phyloP scores from a whole-genome alignment of 106 monocot species.

The Dioscorea dumetorum region DNA sequence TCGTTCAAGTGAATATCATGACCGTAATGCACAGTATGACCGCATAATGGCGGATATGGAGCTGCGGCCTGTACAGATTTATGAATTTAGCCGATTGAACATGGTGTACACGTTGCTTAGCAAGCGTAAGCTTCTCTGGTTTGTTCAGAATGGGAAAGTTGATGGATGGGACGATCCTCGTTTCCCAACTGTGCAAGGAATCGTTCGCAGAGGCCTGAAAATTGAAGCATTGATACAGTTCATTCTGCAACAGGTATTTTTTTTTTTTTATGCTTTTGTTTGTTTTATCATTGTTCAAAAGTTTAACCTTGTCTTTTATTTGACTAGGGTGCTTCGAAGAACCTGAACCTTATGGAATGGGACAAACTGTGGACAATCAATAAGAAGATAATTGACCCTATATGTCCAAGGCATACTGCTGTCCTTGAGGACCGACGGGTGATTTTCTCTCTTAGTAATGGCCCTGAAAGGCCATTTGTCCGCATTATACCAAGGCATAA shows the following conservation, averaged over 20 bases:
- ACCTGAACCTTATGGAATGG: constrained; percentile 98
- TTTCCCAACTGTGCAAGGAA: constrained; percentile 96
- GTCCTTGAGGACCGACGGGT: constrained; percentile 59
- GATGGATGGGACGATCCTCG: constrained; percentile 98
- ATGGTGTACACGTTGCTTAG: constrained; percentile 97
- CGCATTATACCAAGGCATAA: constrained; percentile 83
- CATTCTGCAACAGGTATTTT: constrained; percentile 91
- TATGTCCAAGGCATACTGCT: constrained; percentile 95
- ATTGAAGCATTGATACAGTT: constrained; percentile 94
- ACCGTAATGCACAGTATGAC: constrained; percentile 85
- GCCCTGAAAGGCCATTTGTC: constrained; percentile 76
- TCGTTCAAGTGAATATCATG: constrained; percentile 95
- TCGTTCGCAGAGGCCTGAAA: constrained; percentile 86
- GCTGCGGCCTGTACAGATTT: constrained; percentile 65
- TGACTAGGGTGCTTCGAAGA: constrained; percentile 89
- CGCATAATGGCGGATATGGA: constrained; percentile 81
- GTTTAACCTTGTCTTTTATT: background rate
- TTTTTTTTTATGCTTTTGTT: background rate
- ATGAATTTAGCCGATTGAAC: constrained; percentile 94
- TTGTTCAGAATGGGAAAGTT: constrained; percentile 92
- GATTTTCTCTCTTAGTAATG: constrained; percentile 54
- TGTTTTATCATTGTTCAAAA: background rate
- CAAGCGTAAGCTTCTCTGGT: constrained; percentile 97
- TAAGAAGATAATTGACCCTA: constrained; percentile 95
- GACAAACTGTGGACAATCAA: constrained; percentile 99